Evolutionary conservation across 1,284 basidiomycete species (phyloP).

Genomic region (Retiboletus flavoniger): DNA sequence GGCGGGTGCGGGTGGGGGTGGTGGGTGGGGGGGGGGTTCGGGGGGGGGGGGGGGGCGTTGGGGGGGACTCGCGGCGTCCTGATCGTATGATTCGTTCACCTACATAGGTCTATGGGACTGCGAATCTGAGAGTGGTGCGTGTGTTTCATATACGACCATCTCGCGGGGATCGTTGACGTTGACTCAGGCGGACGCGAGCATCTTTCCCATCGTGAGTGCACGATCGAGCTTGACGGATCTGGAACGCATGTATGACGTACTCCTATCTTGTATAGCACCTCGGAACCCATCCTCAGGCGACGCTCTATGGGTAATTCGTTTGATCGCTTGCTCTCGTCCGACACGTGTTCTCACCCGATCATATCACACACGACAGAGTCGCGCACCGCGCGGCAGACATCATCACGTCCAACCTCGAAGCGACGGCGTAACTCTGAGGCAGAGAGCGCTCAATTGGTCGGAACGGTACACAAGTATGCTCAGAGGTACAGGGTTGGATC

Average conservation of each 20-base stretch:
- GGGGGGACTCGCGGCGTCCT: too few species aligned
- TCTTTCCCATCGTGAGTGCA: slow-evolving; percentile 19
- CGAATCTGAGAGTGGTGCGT: slow-evolving; percentile 21
- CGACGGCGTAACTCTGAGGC: neutral
- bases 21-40: too few species aligned
- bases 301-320: slow-evolving; percentile 14
- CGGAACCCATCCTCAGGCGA: slow-evolving; percentile 18
- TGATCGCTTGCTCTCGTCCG: neutral
- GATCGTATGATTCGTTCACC: neutral
- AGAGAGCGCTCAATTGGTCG: too few species aligned
- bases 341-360: neutral
- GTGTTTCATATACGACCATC: neutral
- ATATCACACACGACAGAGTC: slow-evolving; percentile 4
- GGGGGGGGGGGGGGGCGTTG: too few species aligned
- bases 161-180: neutral
- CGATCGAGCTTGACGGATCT: neutral
- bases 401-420: slow-evolving; percentile 7
- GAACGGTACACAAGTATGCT: too few species aligned
- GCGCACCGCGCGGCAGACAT: slow-evolving; percentile 18
- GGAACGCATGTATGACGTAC: neutral
- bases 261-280: slow-evolving; percentile 5
- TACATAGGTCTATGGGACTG: slow-evolving; percentile 20
- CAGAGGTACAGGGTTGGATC: too few species aligned
- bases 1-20: too few species aligned
- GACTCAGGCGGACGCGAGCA: slow-evolving; percentile 20